phyloP scores from a whole-genome alignment of 2,329 filamentous ascomycete genomes.

The Pyrenophora teres region DNA sequence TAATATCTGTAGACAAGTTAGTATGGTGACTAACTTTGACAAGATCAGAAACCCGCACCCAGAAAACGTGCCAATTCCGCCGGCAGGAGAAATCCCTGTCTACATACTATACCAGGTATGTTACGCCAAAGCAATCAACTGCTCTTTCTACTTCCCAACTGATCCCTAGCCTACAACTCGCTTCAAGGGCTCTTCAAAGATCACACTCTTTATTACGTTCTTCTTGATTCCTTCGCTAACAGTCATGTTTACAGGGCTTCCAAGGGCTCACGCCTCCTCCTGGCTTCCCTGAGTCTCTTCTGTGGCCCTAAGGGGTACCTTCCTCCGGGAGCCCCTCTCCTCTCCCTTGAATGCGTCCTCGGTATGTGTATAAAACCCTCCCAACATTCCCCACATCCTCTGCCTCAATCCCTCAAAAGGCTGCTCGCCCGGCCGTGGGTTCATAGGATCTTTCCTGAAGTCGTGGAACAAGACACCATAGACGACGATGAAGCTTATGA shows the following conservation, averaged over 20 bases:
- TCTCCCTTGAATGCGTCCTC: constrained; percentile 13
- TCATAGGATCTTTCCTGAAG: constrained; percentile 46
- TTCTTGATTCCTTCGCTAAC: constrained; percentile 1
- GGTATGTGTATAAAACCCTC: constrained; percentile 38
- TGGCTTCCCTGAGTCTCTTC: constrained; percentile 2
- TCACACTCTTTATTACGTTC: background rate
- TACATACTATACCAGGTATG: no score
- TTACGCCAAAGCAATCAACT: background rate
- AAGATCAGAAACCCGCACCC: background rate
- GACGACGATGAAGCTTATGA: constrained; percentile 57
- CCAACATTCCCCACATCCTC: constrained; percentile 34
- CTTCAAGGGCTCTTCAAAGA: background rate
- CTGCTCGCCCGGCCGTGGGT: constrained; percentile 38
- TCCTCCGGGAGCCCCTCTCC: constrained; percentile 17
- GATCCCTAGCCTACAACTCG: background rate
- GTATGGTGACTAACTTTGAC: constrained; percentile 1
- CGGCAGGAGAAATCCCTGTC: background rate
- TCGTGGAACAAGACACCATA: constrained; percentile 67
- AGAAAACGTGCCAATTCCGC: background rate
- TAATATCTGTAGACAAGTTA: constrained; percentile 1
- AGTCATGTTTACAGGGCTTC: background rate
- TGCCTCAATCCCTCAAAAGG: constrained; percentile 36
- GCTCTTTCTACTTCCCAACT: background rate
- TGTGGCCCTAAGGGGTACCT: constrained; percentile 8
- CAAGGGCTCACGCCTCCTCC: background rate